Base-by-base conservation (phyloP, 192 early-diverging fungal species). In the Lunasporangiospora selenospora region DNA sequence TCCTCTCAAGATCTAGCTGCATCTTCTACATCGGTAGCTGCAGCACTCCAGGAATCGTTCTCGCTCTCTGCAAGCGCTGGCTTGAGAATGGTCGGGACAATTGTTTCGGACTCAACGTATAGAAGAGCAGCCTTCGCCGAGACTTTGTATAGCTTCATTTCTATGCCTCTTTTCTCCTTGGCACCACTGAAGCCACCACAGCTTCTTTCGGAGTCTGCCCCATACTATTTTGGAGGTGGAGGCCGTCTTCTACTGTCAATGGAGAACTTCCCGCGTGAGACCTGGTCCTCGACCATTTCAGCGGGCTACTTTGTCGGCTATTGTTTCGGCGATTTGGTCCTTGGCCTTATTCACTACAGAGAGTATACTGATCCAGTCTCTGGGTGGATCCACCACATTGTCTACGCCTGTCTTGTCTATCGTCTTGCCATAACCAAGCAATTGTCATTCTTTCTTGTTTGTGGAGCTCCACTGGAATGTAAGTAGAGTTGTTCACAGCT, bases 181-280 rank as follows among this genome's bases (percentile, higher is more conserved):
- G 38, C 58, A 2, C 67, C 67, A 16, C 59, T 71, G 27, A 42
- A 48, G 9, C 58, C 58, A 1, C 45, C 45, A 1, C 32, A 34
- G 10, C 12, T 49, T 9, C 43, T 43, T 18, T 44, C 51, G 0
- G 31, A 26, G 16, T 37, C 27, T 33, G 52, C 58, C 10, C 58
- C 67, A 8, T 62, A 62, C 29, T 71, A 55, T 29, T 31, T 71
- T 16, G 67, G 67, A 16, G 67, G 67, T 4, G 67, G 67, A 37
- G 67, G 67, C 24, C 36, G 67, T 9, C 33, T 71, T 1, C 26
- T 71, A 1, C 18, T 62, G 29, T 71, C 67, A 16, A 6, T 62
- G 32, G 67, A 61, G 34, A 54, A 51, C 16, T 54, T 48, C 16
- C 67, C 58, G 5, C 42, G 46, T 3, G 53, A 60, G 19, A 43